phyloP scores from a whole-genome alignment of 257 asterid species.

The Salvia splendens region DNA sequence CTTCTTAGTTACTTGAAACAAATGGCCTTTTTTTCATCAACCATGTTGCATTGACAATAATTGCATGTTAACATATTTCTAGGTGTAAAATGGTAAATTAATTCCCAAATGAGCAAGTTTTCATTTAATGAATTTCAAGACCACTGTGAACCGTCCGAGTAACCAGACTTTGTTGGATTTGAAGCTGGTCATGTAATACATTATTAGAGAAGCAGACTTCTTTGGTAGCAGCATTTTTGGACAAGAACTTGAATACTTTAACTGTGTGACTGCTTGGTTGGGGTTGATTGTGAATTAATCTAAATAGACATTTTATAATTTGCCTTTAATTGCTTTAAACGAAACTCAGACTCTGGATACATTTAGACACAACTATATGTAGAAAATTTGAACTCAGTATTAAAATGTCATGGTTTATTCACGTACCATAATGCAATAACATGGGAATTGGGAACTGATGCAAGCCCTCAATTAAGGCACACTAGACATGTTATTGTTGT shows the following conservation, averaged over 20 bases:
- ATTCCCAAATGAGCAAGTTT: too few relatives aligned
- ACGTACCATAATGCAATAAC: background rate
- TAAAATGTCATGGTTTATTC: slow-evolving; percentile 3
- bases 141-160: too few relatives aligned
- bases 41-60: background rate
- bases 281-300: background rate
- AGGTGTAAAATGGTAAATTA: background rate
- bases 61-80: background rate
- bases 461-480: slow-evolving; percentile 17
- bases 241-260: background rate
- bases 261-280: slow-evolving; percentile 8
- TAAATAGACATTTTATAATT: background rate
- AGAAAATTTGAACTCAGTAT: background rate
- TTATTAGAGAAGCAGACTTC: background rate
- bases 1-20: background rate
- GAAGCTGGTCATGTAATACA: background rate
- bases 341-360: background rate
- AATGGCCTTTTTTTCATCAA: background rate
- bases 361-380: background rate
- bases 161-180: background rate
- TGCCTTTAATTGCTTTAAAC: background rate
- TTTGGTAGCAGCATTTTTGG: background rate
- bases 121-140: too few relatives aligned
- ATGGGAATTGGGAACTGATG: background rate
- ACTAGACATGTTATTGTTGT: background rate